Base-by-base conservation (phyloP, 2,329 filamentous ascomycete species). In the Samsoniella hepiali region DNA sequence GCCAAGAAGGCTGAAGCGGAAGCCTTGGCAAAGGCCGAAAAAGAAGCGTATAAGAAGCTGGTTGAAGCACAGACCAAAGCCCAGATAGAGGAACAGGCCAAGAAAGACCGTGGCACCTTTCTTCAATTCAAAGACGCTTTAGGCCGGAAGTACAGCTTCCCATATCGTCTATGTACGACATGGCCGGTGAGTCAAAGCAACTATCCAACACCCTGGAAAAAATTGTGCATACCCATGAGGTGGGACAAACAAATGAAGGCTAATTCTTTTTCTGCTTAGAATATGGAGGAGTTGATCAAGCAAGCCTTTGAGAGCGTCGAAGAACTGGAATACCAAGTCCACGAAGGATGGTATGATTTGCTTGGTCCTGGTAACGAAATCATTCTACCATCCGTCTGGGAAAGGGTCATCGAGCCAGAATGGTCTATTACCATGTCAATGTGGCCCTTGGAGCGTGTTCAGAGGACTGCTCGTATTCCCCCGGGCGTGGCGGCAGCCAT, bases 111-210 rank as follows among this genome's bases (percentile, higher is more conserved):
- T 45, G 90, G 91, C 74, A 81, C 87, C 50, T 91, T 91, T 2
- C 91, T 97, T 74, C 89, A 88, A 68, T 96, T 96, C 79, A 96
- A 96, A 76, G 93, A 97, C 73, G 93, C 93, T 1, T 87, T 97
- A 17, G 91, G 91, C 38, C 85, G 93, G 68, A 97, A 96, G 75
- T 97, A 96, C 74, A 95, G 87, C 76, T 97, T 97, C 72, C 93
- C 93, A 1, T 97, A 89, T 77, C 86, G 93, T 67, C 75, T 96
- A 36, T 97, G 93, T 75, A 86, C 88, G 71, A 95, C 88, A 3
- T 96, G 92, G 92, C 80, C 82, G 79, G 91, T 93, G 85, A 73
- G 86, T 83, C 62, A 17, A 32, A 13, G 8, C 13, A 49, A 8
- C 51, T 17, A 27, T 6, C 9, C 22, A 38, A n/a, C 47, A 50